These are phyloP conservation scores for Sonneratia caseolaris DNA, from an alignment of 345 rosid species.

Conservation along the genomic window DNA sequence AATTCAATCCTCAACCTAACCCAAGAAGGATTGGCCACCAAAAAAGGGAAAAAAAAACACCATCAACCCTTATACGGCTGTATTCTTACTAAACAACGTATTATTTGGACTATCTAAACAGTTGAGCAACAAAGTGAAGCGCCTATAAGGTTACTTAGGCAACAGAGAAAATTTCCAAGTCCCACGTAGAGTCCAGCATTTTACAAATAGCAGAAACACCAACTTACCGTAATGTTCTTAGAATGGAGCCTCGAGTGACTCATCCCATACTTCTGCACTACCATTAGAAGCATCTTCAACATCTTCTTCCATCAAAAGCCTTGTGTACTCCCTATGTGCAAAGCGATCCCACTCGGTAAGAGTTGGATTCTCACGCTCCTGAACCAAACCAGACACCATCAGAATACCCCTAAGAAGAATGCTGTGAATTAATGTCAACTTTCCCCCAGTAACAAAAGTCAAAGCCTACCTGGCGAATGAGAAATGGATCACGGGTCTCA, in stretches of 20 bases:
- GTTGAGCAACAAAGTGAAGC: background rate
- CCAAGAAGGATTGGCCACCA: too few species aligned
- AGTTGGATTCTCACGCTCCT: conserved; percentile 19
- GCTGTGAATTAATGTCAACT: background rate
- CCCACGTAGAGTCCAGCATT: too few species aligned
- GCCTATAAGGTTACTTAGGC: background rate
- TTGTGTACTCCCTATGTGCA: conserved; percentile 18
- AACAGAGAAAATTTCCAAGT: too few species aligned
- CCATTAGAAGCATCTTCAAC: conserved; percentile 23
- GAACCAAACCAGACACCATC: conserved; percentile 3
- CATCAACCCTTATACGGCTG: background rate
- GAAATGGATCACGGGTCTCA: conserved; percentile 75
- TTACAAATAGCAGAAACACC: background rate
- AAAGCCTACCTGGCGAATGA: conserved; percentile 55
- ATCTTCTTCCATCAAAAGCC: conserved; percentile 23
- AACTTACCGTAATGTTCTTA: conserved; percentile 10
- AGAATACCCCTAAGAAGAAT: background rate
- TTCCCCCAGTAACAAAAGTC: too few species aligned
- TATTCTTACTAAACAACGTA: too few species aligned
- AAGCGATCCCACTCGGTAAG: conserved; percentile 21
- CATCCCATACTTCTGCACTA: conserved; percentile 24
- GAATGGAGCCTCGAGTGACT: conserved; percentile 21
- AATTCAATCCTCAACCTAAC: background rate
- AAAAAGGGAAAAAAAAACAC: background rate
- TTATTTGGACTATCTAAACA: background rate